Evolutionary conservation across 2,329 filamentous ascomycete species (phyloP).

Genomic region (Sporothrix mexicana): DNA sequence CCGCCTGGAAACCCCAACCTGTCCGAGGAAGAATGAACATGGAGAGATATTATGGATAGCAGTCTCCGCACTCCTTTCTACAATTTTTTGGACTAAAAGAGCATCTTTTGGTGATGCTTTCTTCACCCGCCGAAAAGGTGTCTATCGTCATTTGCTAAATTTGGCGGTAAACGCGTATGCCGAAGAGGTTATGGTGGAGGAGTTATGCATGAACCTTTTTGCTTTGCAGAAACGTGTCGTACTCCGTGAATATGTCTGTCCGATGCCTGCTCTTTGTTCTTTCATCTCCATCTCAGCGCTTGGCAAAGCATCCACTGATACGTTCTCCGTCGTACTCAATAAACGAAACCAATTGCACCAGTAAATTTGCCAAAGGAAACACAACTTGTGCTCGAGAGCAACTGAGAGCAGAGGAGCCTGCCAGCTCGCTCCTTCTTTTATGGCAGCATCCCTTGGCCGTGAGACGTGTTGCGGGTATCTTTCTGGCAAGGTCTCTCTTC

Average conservation of each 20-base stretch:
- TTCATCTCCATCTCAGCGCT: conserved; percentile 8
- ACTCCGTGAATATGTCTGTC: not conserved
- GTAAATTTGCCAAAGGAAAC: not conserved
- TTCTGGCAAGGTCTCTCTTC: not conserved
- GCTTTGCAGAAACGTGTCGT: not conserved
- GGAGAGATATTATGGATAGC: not conserved
- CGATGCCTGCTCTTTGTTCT: not conserved
- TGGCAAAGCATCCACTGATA: not conserved
- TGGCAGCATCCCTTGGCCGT: not conserved
- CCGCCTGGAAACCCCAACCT: conserved; percentile 12
- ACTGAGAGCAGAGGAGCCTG: not conserved
- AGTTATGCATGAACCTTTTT: not conserved
- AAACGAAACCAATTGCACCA: not conserved
- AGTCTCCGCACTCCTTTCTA: conserved; percentile 8
- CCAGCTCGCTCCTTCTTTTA: not conserved
- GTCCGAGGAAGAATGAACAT: conserved; percentile 1
- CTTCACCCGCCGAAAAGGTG: not conserved
- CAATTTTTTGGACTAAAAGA: not conserved
- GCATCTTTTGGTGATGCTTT: no score
- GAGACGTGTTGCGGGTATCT: not conserved
- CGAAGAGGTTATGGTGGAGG: not conserved
- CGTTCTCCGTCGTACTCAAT: no score
- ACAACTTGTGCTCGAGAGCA: not conserved
- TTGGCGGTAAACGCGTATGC: not conserved
- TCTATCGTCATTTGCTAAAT: not conserved